Base-by-base conservation (phyloP, 2,329 filamentous ascomycete genomes). In the Tolypocladium pustulatum region DNA sequence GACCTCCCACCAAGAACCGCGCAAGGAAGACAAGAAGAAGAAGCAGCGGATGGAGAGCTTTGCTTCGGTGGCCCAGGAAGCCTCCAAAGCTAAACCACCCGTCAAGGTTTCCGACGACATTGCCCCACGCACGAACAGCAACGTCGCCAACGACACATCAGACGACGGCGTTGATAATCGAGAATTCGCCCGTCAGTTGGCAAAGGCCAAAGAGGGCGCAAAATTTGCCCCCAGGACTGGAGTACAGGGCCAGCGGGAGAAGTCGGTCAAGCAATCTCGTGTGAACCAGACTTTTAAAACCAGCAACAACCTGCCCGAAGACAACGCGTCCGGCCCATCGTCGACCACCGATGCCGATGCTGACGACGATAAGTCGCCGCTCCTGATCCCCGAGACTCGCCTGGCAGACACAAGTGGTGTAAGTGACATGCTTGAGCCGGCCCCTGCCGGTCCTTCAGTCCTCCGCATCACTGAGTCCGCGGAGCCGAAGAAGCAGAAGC, bases 341-440 rank as follows among this genome's bases (percentile, higher is more conserved):
- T 92, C 89, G 4, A 87, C 85, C 57, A 83, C 84, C 52, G 89
- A 84, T 57, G 87, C 80, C 36, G 90, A 93, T 69, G 89, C 86
- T 17, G 90, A 94, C 66, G 89, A 95, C 67, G 90, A 96, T 67
- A 77, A 87, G 66, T 91, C 91, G 3, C 79, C 88, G 9, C 79
- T 81, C 59, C 78, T 79, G 52, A 92, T 90, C 13, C 88, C 90
- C 37, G 77, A 83, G 56, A 75, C 81, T 27, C 70, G 66, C 40
- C 77, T 83, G n/a, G 78, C 77, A 17, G 80, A 83, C 59, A 80
- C 82, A 60, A 84, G 82, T 58, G 89, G 89, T 69, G 84, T 97
- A 59, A 88, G 88, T 58, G 93, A 97, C 74, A 97, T 97, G 93
- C 85, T 97, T 20, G 91, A 96, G 74, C 78, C 88, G 55, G 75